Percentiles rank a stretch among this genome's conserved stretches.
phyloP scores from a whole-genome alignment of 441 rosid genomes.

The Viola pubescens region DNA sequence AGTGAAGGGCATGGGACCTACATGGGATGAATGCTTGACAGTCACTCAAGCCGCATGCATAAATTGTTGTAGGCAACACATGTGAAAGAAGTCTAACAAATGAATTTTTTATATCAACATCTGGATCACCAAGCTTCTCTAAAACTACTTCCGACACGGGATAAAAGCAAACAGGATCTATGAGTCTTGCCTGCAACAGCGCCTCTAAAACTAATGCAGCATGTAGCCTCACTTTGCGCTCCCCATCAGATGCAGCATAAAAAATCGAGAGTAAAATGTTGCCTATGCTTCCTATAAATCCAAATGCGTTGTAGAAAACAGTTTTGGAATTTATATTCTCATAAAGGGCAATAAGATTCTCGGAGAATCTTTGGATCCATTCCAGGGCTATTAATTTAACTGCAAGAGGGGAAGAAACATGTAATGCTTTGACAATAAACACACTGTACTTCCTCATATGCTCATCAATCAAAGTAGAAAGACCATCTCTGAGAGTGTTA shows the following conservation, averaged over 20 bases:
- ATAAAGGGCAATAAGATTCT: slow-evolving; percentile 45
- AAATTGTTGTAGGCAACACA: slow-evolving; percentile 61
- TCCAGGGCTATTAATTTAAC: slow-evolving; percentile 60
- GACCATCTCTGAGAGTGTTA: slow-evolving; percentile 22
- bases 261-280: slow-evolving; percentile 54
- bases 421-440: slow-evolving; percentile 56
- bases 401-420: slow-evolving; percentile 60
- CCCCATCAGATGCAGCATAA: slow-evolving; percentile 82
- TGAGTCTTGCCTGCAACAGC: slow-evolving; percentile 65
- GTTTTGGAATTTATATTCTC: slow-evolving; percentile 33
- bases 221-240: slow-evolving; percentile 71
- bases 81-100: slow-evolving; percentile 67
- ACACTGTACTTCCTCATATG: slow-evolving; percentile 50
- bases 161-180: slow-evolving; percentile 54
- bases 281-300: slow-evolving; percentile 35
- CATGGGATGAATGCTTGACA: slow-evolving; percentile 33
- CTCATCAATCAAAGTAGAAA: slow-evolving; percentile 44
- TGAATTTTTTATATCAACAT: slow-evolving; percentile 51
- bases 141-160: slow-evolving; percentile 57
- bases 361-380: slow-evolving; percentile 71
- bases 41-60: slow-evolving; percentile 49
- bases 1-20: slow-evolving; percentile 39
- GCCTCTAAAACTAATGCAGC: slow-evolving; percentile 69
- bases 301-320: slow-evolving; percentile 44
- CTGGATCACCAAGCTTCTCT: slow-evolving; percentile 89